Base-by-base conservation (phyloP, 2,329 filamentous ascomycete genomes). In the Fusarium temperatum region DNA sequence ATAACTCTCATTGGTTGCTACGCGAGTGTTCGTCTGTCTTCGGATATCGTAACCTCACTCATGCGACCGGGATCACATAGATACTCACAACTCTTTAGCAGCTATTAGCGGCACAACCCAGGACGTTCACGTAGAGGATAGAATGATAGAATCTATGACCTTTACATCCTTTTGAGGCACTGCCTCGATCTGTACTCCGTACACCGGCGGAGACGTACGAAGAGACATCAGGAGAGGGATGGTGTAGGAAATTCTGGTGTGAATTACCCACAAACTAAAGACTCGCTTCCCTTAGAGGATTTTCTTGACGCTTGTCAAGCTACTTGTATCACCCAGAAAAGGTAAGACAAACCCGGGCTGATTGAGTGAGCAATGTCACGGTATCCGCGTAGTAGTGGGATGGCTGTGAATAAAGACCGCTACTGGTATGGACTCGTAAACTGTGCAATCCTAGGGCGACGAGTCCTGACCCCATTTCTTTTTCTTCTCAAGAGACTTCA, bases 201-300 rank as follows among this genome's bases (percentile, higher is more conserved):
- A 38, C 24, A n/a, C 14, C 14, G 15, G 22, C 15, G 28, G 39
- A 55, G 57, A 66, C 59, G 59, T 63, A 63, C 18, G 54, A 65
- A 56, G 17, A 30, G 36, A 32, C 15, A 41, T 35, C 24, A 41
- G 44, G 41, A 47, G 42, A 65, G 70, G 65, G 61, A 63, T 54
- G 69, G 39, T 47, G 39, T 39, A 65, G 24, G 50, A 35, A 45
- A 47, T 15, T 26, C 15, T 15, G 36, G 39, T 66, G 22, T 28
- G 68, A 58, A 55, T 41, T 63, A 66, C 44, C 57, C n/a, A 18
- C 24, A 10, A 42, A 39, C 63, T 63, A 32, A 35, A 38, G 71
- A 44, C 44, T 62, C 36, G 51, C 35, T 39, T 26, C 22, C 12
- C 11, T 35, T 22, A 22, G 45, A 36, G 24, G 20, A 68, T 38